Percentiles rank a stretch among this genome's conserved stretches.
Conservation (phyloP, 495 filamentous ascomycete species). For the Oleoguttula mirabilis region DNA sequence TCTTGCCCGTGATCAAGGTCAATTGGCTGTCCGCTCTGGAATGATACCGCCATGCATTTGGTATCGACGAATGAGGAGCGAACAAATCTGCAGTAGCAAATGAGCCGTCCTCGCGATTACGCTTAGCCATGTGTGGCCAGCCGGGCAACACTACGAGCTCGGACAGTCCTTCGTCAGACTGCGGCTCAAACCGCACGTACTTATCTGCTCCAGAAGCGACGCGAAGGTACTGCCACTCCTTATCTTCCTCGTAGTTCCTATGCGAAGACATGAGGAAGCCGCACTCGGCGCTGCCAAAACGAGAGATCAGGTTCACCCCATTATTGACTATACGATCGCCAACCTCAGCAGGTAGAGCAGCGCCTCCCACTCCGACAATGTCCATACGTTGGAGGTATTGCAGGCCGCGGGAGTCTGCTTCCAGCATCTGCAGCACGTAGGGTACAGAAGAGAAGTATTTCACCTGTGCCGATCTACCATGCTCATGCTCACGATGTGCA, state of each 20-base stretch:
- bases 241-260: slow-evolving; percentile 41
- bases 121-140: slow-evolving; percentile 53
- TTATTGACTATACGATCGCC: slow-evolving; percentile 36
- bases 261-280: slow-evolving; percentile 44
- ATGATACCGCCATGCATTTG: slow-evolving; percentile 47
- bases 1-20: slow-evolving; percentile 53
- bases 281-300: slow-evolving; percentile 48
- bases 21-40: slow-evolving; percentile 48
- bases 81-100: slow-evolving; percentile 50
- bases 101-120: slow-evolving; percentile 46
- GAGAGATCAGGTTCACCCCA: slow-evolving; percentile 40
- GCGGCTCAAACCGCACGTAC: slow-evolving; percentile 40
- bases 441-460: slow-evolving; percentile 47
- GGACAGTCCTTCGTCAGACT: slow-evolving; percentile 38
- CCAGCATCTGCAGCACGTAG: slow-evolving; percentile 42
- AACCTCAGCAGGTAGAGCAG: slow-evolving; percentile 35
- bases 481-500: slow-evolving; percentile 8
- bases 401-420: slow-evolving; percentile 29
- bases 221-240: slow-evolving; percentile 57
- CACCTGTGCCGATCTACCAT: slow-evolving; percentile 15
- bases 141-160: slow-evolving; percentile 48
- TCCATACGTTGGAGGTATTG: slow-evolving; percentile 35
- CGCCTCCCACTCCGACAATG: slow-evolving; percentile 48
- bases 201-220: slow-evolving; percentile 27
- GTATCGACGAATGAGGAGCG: slow-evolving; percentile 39